A percentile compares a stretch with the other conserved stretches of the same genome.
These are phyloP conservation scores for Lactarius trivialis DNA, from an alignment of 768 basidiomycete genomes.

Conservation along the genomic window DNA sequence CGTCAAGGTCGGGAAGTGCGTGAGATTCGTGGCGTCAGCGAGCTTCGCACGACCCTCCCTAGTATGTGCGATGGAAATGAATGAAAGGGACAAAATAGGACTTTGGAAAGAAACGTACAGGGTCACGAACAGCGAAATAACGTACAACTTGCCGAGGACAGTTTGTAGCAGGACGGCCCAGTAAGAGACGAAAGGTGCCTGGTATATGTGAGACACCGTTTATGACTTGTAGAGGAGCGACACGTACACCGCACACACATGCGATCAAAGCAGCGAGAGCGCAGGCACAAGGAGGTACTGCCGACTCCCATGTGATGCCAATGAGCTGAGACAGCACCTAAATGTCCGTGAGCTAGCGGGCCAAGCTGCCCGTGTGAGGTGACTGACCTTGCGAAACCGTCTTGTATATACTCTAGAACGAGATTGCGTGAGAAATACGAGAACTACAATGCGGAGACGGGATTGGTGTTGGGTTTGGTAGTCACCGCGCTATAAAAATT, in stretches of 20 bases:
- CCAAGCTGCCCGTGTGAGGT: not conserved
- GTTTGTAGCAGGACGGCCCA: constrained; percentile 28
- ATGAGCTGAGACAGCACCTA: constrained; percentile 21
- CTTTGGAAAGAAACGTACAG: constrained; percentile 21
- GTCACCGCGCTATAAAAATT: not conserved
- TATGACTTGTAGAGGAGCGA: not conserved
- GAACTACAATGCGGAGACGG: constrained; percentile 1
- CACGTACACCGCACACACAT: constrained; percentile 10
- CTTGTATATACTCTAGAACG: constrained; percentile 5
- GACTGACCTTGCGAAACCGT: constrained; percentile 9
- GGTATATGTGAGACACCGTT: not conserved
- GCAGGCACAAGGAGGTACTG: constrained; percentile 27
- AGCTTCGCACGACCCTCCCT: constrained; percentile 15
- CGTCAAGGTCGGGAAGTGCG: constrained; percentile 12
- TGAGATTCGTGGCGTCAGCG: not conserved
- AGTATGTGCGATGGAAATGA: not conserved
- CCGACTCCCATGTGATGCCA: constrained; percentile 27
- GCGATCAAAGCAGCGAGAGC: constrained; percentile 25
- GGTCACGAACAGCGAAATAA: constrained; percentile 29
- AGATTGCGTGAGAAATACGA: constrained; percentile 10
- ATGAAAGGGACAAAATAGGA: not conserved
- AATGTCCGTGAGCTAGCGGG: not conserved
- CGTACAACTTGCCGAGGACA: constrained; percentile 29
- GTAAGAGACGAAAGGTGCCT: constrained; percentile 20
- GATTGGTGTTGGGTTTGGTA: not conserved